Evolutionary conservation across 164 flowering plant genomes (phyloP).

Genomic region (Platanus orientalis): DNA sequence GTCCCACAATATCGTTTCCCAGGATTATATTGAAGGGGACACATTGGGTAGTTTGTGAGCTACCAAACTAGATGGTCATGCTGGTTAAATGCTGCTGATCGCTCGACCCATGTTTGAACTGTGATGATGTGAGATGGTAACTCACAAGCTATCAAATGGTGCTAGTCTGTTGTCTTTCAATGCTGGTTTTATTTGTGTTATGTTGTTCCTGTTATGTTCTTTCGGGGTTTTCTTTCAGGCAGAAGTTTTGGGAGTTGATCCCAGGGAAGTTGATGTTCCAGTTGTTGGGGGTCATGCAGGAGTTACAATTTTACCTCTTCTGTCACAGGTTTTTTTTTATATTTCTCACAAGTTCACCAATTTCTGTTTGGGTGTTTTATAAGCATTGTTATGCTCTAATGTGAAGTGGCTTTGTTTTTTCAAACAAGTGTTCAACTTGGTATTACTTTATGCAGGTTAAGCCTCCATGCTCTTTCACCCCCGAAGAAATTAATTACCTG

Average conservation of each 20-base stretch:
- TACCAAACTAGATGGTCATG: too few relatives aligned
- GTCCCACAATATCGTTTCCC: too few relatives aligned
- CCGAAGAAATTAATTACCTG: constrained; percentile 42
- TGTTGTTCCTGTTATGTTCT: too few relatives aligned
- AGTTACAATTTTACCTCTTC: constrained; percentile 33
- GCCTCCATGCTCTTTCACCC: constrained; percentile 45
- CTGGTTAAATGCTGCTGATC: too few relatives aligned
- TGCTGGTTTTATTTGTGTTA: too few relatives aligned
- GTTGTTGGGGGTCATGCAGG: constrained; percentile 44
- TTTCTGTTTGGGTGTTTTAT: neutral
- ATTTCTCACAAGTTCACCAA: neutral
- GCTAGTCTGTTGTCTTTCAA: too few relatives aligned
- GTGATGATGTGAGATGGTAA: too few relatives aligned
- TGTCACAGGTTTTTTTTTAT: constrained; percentile 21
- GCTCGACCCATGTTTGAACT: neutral
- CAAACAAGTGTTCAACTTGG: neutral
- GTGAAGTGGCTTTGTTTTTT: too few relatives aligned
- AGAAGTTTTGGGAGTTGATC: constrained; percentile 28
- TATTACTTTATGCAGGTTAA: constrained; percentile 25
- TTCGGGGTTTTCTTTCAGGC: constrained; percentile 12
- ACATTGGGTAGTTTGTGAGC: neutral
- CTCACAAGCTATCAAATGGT: too few relatives aligned
- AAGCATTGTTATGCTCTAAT: neutral
- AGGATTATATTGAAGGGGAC: neutral
- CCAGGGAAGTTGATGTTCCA: constrained; percentile 35